Percentiles rank a stretch among this genome's conserved stretches.
Conservation (phyloP, 306 rosid species). For the Cotoneaster glaucophyllus region DNA sequence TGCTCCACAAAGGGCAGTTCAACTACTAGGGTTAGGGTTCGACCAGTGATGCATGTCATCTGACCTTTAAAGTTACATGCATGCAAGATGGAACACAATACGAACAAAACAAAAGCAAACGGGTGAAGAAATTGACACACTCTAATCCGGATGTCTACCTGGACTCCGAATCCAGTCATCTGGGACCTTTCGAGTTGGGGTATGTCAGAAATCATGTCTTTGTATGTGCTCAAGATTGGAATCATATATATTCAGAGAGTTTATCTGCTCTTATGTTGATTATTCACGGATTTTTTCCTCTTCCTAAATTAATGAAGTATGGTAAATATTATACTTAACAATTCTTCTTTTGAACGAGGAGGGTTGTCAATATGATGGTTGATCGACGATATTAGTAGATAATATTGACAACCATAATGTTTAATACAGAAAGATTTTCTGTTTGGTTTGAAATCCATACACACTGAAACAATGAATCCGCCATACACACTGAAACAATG, state of each 20-base stretch:
- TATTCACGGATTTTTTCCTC: background rate
- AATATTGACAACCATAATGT: background rate
- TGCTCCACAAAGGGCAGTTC: background rate
- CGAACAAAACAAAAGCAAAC: background rate
- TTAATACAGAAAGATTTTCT: background rate
- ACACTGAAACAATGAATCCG: background rate
- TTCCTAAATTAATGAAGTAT: background rate
- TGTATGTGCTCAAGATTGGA: background rate
- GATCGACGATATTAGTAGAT: too few relatives aligned
- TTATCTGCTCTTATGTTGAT: background rate
- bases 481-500: background rate
- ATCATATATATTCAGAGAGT: too few relatives aligned
- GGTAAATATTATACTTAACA: too few relatives aligned
- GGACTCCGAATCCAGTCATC: too few relatives aligned
- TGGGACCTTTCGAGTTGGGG: accelerated
- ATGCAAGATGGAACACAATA: background rate
- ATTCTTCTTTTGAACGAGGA: too few relatives aligned
- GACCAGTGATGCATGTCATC: background rate
- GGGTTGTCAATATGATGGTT: too few relatives aligned
- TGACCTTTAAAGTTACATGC: background rate
- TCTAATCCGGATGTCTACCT: accelerated
- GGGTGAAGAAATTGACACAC: too few relatives aligned
- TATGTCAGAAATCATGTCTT: too few relatives aligned
- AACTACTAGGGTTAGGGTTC: background rate
- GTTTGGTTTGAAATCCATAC: constrained; percentile 2